A percentile compares a stretch with the other conserved stretches of the same genome.
These are phyloP conservation scores for Cicer chorassanicum DNA, from an alignment of 306 rosid species.

Conservation along the genomic window DNA sequence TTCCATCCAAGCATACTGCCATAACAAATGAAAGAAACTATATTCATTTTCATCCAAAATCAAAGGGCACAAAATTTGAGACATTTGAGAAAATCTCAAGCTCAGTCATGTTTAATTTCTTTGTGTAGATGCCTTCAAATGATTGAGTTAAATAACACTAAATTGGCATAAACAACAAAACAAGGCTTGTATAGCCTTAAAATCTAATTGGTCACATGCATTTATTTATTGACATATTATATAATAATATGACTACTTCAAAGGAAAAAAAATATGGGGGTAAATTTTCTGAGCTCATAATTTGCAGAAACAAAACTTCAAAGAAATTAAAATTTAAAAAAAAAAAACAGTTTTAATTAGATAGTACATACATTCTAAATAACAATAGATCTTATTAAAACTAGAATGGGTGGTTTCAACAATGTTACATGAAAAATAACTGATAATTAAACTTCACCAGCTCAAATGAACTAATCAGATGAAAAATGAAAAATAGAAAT, in stretches of 20 bases:
- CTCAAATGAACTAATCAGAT: not conserved
- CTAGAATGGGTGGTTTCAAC: not conserved
- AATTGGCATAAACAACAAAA: constrained; percentile 22
- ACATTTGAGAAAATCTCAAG: constrained; percentile 15
- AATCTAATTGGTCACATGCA: not conserved
- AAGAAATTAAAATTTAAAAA: not conserved
- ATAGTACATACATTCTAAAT: not conserved
- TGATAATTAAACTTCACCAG: not conserved
- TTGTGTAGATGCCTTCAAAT: not conserved
- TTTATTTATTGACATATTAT: not conserved
- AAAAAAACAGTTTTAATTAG: not conserved
- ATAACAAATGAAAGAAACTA: constrained; percentile 19
- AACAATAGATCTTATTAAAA: constrained; percentile 16
- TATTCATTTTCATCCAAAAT: constrained; percentile 32
- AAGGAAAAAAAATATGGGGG: not conserved
- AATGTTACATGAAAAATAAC: not conserved
- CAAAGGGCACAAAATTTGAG: not conserved
- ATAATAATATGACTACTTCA: not conserved
- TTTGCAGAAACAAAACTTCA: constrained; percentile 12
- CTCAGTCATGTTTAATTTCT: not conserved
- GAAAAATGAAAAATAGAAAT: not conserved
- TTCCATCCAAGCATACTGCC: constrained; percentile 90
- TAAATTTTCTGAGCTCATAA: not conserved
- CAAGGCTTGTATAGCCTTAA: constrained; percentile 11
- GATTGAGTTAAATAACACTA: constrained; percentile 3